Base-by-base conservation (phyloP, 768 basidiomycete genomes). In the Glaciozyma antarctica region DNA sequence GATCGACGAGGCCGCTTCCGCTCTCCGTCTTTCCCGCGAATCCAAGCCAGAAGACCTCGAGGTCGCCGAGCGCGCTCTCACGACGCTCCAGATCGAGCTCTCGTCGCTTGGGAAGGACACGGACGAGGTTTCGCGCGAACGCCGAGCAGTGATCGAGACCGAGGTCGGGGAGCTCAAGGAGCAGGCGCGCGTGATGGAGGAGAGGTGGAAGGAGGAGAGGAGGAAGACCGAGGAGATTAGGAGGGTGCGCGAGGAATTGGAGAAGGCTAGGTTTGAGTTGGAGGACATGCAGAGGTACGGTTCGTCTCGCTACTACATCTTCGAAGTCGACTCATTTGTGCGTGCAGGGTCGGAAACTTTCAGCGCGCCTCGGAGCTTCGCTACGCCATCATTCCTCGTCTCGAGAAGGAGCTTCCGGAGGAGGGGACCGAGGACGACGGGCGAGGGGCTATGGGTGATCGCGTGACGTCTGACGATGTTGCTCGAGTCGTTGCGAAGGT, bases 21-120 rank as follows among this genome's bases (percentile, higher is more conserved):
- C 90, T 0, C 80, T 97, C 9, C 88, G 93, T 63, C 90, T 97
- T 30, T 90, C 89, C 32, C 86, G 90, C 54, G 94, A 98, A 79
- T 95, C 92, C 0, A 84, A 88, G 64, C 94, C 94, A 0, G 93
- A 97, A 77, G 87, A 82, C 3, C 88, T 97, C 72, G 94, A 98
- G 78, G 85, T 86, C 70, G 81, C 97, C 22, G 89, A 94, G 74
- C 85, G 91, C 24, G 82, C 81, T 58, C 90, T 88, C 76, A 82
- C 97, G 41, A 88, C 94, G 74, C 81, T 97, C 28, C 88, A 97
- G 73, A 86, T 98, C 24, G 94, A 95, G 75, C 87, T 95, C 26
- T 91, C 95, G 75, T 94, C 93, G 10, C 79, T 97, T 57, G 55
- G 92, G 15, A 79, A 94, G 58, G 90, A 93, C 48, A 57, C 22